Percentiles rank a stretch among this genome's conserved stretches.
Evolutionary conservation across 225 moss, liverwort and hornwort species (phyloP).

Genomic region (Marchantia paleacea): DNA sequence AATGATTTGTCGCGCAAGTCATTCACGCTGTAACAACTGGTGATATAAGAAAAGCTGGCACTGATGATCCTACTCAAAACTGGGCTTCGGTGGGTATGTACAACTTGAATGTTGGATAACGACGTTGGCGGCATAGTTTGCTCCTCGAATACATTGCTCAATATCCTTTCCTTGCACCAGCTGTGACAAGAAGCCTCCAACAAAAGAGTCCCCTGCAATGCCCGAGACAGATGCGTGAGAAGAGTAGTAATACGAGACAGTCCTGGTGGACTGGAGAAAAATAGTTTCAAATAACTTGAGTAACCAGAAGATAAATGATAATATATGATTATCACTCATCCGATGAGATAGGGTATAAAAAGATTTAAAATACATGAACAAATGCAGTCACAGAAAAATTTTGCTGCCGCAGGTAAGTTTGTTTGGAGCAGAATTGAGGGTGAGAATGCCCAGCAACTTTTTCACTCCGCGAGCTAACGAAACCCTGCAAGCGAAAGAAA

Average conservation of each 20-base stretch:
- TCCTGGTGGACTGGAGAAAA: too few relatives aligned
- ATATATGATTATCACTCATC: too few relatives aligned
- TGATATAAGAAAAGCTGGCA: neutral
- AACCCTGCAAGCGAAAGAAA: neutral
- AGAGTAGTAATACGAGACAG: neutral
- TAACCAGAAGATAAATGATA: too few relatives aligned
- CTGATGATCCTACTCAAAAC: slow-evolving; percentile 27
- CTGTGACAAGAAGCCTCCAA: slow-evolving; percentile 92
- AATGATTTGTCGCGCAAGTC: neutral
- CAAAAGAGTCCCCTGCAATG: slow-evolving; percentile 76
- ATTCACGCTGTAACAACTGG: neutral
- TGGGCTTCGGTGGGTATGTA: slow-evolving; percentile 77
- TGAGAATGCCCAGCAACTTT: too few relatives aligned
- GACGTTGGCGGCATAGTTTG: slow-evolving; percentile 79
- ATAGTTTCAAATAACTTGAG: too few relatives aligned
- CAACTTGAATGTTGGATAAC: slow-evolving; percentile 88
- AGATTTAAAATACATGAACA: too few relatives aligned
- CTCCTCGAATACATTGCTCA: slow-evolving; percentile 57
- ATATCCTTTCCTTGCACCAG: slow-evolving; percentile 80
- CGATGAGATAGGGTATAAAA: too few relatives aligned
- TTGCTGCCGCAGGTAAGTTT: too few relatives aligned
- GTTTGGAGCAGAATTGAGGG: too few relatives aligned
- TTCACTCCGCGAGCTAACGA: too few relatives aligned
- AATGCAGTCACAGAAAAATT: too few relatives aligned
- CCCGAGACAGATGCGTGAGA: neutral